Evolutionary conservation across 2,329 filamentous ascomycete genomes (phyloP), one percentile per base, ranked within the genome.

Genomic region (Aspergillus fumigatus): DNA sequence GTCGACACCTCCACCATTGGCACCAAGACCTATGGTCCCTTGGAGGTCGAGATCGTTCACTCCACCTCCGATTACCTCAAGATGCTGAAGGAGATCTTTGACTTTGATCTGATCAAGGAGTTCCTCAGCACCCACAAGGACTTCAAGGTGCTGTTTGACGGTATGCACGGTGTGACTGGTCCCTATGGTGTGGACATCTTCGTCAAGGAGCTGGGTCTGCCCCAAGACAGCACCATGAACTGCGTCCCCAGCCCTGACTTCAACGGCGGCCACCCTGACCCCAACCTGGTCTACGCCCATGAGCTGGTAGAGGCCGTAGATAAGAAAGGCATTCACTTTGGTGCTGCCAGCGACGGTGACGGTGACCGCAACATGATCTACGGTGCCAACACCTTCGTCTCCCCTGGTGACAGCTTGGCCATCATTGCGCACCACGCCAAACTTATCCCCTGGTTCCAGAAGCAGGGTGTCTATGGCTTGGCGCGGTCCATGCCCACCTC

Each of bases 361-460:
- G 94, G 94, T 69, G 94, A 99, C 81, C 90, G 94, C 67, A 99
- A 99, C 86, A 99, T 99, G 94, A 99, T 99, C 72, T 99, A 99
- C 78, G 94, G 94, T 61, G 92, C 93, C 64, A 93, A 95, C 70
- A 87, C 89, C 48, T 99, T 99, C 71, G 94, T 99, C 60, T 97
- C 93, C 7, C 94, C 94, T 7, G 94, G 94, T 71, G 94, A 99
- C 81, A 96, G 91, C 70, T 82, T 99, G 69, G 94, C 94, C 70
- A 99, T 99, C 74, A 99, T 99, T 71, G 92, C 94, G 50, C 94
- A 99, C 81, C 88, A 99, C 74, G 92, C 94, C 65, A 85, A 96
- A 68, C 85, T 96, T 59, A 99, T 99, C 69, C 94, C 94, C 57
- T 99, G 96, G 81, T 99, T 99, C 86, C 88, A 93, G 83, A 92